Conservation (phyloP, 345 rosid species). For the Dipteronia sinensis region DNA sequence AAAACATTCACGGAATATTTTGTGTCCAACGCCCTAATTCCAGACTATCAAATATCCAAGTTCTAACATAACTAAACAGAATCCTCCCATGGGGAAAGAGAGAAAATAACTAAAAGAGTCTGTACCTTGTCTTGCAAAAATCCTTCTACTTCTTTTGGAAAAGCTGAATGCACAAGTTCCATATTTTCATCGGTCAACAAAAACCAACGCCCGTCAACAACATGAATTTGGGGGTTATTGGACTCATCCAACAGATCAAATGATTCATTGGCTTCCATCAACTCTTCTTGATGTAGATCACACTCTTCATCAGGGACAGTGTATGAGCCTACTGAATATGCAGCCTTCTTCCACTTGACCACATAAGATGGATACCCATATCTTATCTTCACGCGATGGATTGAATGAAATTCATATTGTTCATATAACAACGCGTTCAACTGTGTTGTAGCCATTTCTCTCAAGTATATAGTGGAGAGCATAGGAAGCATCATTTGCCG, state of each 20-base stretch:
- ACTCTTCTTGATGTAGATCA: conserved; percentile 39
- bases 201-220: conserved; percentile 53
- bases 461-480: conserved; percentile 79
- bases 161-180: conserved; percentile 67
- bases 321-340: conserved; percentile 21
- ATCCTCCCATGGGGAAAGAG: not conserved
- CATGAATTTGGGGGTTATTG: conserved; percentile 46
- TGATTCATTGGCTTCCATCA: conserved; percentile 46
- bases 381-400: conserved; percentile 67
- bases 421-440: conserved; percentile 49
- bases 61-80: not conserved
- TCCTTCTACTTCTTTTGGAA: conserved; percentile 61
- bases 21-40: not conserved
- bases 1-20: not conserved
- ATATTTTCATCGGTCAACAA: conserved; percentile 76
- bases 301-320: conserved; percentile 33
- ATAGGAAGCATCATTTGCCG: conserved; percentile 77
- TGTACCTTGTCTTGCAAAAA: conserved; percentile 76
- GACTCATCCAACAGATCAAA: conserved; percentile 51
- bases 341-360: conserved; percentile 74
- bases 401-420: conserved; percentile 75
- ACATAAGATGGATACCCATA: conserved; percentile 66
- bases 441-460: conserved; percentile 54
- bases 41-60: conserved; percentile 1
- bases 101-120: conserved; percentile 9